Evolutionary conservation across 2,329 filamentous ascomycete genomes (phyloP).

Genomic region (Botrytis galanthina): DNA sequence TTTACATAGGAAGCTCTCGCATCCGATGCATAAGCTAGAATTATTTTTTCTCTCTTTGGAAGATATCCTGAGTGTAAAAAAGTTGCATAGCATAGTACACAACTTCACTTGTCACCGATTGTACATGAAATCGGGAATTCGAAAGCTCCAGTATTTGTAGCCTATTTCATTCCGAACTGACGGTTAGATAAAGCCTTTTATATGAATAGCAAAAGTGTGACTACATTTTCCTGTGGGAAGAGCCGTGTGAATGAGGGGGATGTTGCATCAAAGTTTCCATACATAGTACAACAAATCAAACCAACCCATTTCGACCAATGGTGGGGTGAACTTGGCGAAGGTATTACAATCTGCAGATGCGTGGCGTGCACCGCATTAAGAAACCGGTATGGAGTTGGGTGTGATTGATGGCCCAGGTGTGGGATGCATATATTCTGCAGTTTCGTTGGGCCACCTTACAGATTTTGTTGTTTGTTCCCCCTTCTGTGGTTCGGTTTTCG

Average conservation of each 20-base stretch:
- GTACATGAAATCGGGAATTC: background rate
- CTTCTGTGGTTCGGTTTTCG: background rate
- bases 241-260: slow-evolving; percentile 9
- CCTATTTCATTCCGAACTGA: background rate
- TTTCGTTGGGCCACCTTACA: background rate
- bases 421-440: background rate
- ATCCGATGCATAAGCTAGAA: background rate
- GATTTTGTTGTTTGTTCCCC: slow-evolving; percentile 4
- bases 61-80: background rate
- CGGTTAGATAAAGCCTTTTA: background rate
- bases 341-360: background rate
- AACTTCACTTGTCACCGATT: background rate
- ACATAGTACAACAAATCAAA: background rate
- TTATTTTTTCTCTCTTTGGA: background rate
- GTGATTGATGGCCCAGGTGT: background rate
- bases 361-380: slow-evolving; percentile 6
- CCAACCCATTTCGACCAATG: background rate
- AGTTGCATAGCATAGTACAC: background rate
- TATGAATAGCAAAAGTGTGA: slow-evolving; percentile 6
- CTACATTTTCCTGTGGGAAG: background rate
- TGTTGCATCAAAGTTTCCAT: background rate
- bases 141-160: background rate
- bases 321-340: background rate
- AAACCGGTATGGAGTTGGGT: background rate
- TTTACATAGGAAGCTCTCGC: background rate